Evolutionary conservation across 2,329 filamentous ascomycete species (phyloP).

Genomic region (Lachnellula arida): DNA sequence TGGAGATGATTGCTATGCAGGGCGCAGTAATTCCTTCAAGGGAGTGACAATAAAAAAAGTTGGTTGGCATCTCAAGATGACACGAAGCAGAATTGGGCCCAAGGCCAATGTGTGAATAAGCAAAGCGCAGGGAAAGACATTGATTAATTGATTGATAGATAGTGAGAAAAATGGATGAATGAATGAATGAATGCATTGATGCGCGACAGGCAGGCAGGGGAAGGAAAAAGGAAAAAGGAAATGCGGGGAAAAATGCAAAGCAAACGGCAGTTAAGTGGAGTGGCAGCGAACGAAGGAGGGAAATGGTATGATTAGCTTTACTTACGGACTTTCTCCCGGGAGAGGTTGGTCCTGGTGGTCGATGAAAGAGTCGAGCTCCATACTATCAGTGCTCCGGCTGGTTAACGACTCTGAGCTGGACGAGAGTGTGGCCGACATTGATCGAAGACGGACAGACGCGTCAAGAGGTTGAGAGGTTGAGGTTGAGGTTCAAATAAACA

Average conservation of each 20-base stretch:
- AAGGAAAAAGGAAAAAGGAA: no score
- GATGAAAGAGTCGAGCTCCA: conserved; percentile 24
- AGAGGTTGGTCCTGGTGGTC: conserved; percentile 21
- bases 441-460: neutral
- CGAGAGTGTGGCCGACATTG: conserved; percentile 8
- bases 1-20: conserved; percentile 15
- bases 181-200: conserved; percentile 1
- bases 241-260: neutral
- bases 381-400: conserved; percentile 21
- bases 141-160: neutral
- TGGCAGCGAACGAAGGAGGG: neutral
- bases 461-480: neutral
- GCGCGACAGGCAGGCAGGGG: neutral
- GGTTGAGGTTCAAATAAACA: neutral
- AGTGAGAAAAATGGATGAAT: neutral
- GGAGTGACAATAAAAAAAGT: conserved; percentile 5
- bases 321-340: conserved; percentile 20
- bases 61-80: conserved; percentile 6
- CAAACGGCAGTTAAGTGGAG: neutral
- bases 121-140: neutral
- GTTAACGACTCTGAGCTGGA: conserved; percentile 28
- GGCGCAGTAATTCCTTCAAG: conserved; percentile 11
- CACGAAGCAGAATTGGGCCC: neutral
- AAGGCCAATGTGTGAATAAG: neutral
- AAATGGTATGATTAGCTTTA: neutral